Conservation (phyloP, 2,329 filamentous ascomycete species). For the Trichophyton benhamiae region DNA sequence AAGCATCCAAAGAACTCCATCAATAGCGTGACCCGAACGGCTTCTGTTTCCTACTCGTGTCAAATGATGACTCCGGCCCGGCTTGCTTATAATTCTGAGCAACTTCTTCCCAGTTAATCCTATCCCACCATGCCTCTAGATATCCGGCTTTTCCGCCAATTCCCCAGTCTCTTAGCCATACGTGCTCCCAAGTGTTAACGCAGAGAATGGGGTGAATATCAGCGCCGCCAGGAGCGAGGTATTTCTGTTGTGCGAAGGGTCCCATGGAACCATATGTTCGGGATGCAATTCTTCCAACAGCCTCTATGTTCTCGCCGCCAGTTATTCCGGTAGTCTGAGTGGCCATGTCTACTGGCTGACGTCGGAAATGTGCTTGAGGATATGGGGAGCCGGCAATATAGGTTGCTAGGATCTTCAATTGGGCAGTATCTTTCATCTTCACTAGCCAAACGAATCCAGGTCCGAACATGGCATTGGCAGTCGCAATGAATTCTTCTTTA, state of each 20-base stretch:
- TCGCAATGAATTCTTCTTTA: conserved; percentile 63
- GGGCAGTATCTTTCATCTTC: conserved; percentile 39
- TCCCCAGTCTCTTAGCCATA: conserved; percentile 75
- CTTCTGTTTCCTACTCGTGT: background rate
- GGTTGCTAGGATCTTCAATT: conserved; percentile 61
- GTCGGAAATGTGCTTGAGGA: conserved; percentile 69
- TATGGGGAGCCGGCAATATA: conserved; percentile 89
- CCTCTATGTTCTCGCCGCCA: conserved; percentile 13
- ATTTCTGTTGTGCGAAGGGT: conserved; percentile 19
- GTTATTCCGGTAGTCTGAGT: conserved; percentile 24
- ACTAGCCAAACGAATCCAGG: conserved; percentile 97
- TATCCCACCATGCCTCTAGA: conserved; percentile 73
- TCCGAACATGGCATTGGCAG: conserved; percentile 84
- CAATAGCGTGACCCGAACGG: background rate
- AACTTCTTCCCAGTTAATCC: conserved; percentile 74
- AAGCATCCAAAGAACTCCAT: background rate
- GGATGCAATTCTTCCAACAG: conserved; percentile 11
- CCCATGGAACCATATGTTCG: conserved; percentile 17
- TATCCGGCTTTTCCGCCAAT: conserved; percentile 62
- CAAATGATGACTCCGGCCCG: conserved; percentile 5
- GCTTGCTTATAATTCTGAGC: conserved; percentile 29
- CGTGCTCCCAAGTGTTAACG: conserved; percentile 93
- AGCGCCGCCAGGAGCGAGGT: conserved; percentile 29
- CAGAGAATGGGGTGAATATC: conserved; percentile 67
- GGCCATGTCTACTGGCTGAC: conserved; percentile 41